phyloP scores from a whole-genome alignment of 176 grass and related monocot species.

The sorghum (Sorghum bicolor) region DNA sequence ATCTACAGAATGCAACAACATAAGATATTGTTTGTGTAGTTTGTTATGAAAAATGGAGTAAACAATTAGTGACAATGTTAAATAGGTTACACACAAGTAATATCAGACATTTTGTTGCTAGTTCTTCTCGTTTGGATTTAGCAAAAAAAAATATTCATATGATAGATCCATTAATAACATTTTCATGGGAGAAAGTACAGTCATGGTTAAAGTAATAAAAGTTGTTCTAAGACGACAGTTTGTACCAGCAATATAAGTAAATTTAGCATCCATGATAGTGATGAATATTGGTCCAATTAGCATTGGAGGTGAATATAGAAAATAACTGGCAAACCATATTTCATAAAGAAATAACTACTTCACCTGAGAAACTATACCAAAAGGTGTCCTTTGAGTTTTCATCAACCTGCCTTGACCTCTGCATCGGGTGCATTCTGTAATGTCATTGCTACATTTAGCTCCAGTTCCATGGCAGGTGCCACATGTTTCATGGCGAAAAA shows the following conservation, averaged over 20 bases:
- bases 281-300: not conserved
- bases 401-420: constrained; percentile 70
- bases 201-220: not conserved
- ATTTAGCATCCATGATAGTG: not conserved
- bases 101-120: not conserved
- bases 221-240: not conserved
- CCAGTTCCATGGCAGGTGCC: constrained; percentile 64
- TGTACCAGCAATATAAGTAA: not conserved
- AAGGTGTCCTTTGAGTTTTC: constrained; percentile 73
- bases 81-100: not conserved
- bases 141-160: not conserved
- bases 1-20: constrained; percentile 48
- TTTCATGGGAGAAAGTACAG: not conserved
- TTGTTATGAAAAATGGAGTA: not conserved
- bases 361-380: constrained; percentile 93
- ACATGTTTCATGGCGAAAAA: constrained; percentile 59
- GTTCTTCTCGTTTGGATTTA: not conserved
- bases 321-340: constrained; percentile 17
- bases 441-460: constrained; percentile 62
- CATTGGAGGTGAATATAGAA: not conserved
- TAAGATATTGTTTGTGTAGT: no score
- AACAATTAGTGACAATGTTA: not conserved
- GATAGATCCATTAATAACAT: not conserved
- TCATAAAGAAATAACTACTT: not conserved
- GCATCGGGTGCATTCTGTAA: constrained; percentile 61